phyloP scores from a whole-genome alignment of 208 protist species.

The Wallacemonas sp. region DNA sequence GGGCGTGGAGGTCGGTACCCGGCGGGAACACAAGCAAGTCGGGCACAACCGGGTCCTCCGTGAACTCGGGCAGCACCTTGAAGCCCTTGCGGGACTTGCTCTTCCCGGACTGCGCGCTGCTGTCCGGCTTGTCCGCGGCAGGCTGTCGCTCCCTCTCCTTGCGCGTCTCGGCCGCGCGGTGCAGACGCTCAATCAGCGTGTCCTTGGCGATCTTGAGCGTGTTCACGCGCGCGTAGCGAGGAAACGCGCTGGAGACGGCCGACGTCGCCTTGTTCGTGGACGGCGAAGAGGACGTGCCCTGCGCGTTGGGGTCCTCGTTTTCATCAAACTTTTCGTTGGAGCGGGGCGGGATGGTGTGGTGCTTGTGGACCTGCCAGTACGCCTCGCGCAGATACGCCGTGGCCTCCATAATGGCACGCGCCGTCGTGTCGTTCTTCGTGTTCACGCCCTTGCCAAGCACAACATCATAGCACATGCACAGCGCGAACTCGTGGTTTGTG shows the following conservation, averaged over 20 bases:
- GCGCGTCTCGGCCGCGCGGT: slow-evolving; percentile 32
- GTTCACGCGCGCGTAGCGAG: slow-evolving; percentile 87
- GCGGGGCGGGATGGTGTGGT: slow-evolving; percentile 74
- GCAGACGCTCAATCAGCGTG: slow-evolving; percentile 64
- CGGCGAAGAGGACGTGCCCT: background rate
- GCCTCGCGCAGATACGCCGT: slow-evolving; percentile 79
- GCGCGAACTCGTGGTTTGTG: slow-evolving; percentile 62
- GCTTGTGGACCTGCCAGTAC: slow-evolving; percentile 76
- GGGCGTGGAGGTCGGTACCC: slow-evolving; percentile 84
- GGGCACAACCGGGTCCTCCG: slow-evolving; percentile 71
- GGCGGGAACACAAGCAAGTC: slow-evolving; percentile 84
- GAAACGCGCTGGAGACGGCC: slow-evolving; percentile 27
- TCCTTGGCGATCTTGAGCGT: slow-evolving; percentile 82
- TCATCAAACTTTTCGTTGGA: slow-evolving; percentile 42
- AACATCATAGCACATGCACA: slow-evolving; percentile 89
- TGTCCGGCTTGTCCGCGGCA: too few relatives aligned
- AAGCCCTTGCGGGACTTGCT: slow-evolving; percentile 10
- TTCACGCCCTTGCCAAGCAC: slow-evolving; percentile 89
- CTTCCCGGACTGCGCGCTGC: slow-evolving; percentile 2
- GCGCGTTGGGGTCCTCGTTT: slow-evolving; percentile 11
- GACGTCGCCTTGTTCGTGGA: slow-evolving; percentile 6
- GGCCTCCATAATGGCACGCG: slow-evolving; percentile 66
- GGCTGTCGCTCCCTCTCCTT: too few relatives aligned
- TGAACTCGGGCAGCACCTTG: slow-evolving; percentile 56
- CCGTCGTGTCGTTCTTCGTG: slow-evolving; percentile 80